Evolutionary conservation across 441 rosid genomes (phyloP), one percentile per base, ranked within the genome.

Genomic region (Adansonia madagascariensis): DNA sequence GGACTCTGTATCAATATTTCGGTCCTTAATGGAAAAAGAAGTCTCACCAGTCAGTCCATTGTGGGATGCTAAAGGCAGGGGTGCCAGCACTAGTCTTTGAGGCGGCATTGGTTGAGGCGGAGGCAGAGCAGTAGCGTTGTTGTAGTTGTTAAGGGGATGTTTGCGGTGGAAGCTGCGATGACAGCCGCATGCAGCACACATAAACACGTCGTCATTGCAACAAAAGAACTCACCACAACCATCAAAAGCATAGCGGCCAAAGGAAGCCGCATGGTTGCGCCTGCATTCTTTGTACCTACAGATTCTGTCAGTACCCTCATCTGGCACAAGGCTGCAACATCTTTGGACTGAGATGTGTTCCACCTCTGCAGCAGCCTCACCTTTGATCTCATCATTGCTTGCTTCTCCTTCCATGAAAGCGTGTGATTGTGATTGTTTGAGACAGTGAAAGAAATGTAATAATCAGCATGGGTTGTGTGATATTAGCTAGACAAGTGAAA

Each of bases 131-230:
- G 2, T 9, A 11, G 17, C 0, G 18, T 52, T 52, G 8, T 24
- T 24, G 27, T 24, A 27, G 35, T 2, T 18, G 31, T 18, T 4
- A 44, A 53, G n/a, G 3, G 39, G 17, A 17, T 71, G 27, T 31
- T 31, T 71, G 74, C 61, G 74, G 74, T 52, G 74, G 61, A 72
- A 78, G 66, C 65, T 72, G 9, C 77, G 66, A 31, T 78, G 80
- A 57, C 80, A 78, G 6, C 77, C 59, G 66, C 77, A 78, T 10
- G 72, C 80, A 3, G 72, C 66, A 9, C 80, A 78, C 10, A 3
- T 39, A 7, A 27, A 71, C 0, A 1, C 9, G 44, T 71, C 61
- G 24, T 52, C 44, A 8, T 27, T 8, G 61, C 61, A 27, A 52
- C 61, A 8, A n/a, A 71, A 31, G 74, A 71, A 71, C 61, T 52